Evolutionary conservation across 2,329 filamentous ascomycete genomes (phyloP).

Genomic region (Fusarium sterilihyphosum): DNA sequence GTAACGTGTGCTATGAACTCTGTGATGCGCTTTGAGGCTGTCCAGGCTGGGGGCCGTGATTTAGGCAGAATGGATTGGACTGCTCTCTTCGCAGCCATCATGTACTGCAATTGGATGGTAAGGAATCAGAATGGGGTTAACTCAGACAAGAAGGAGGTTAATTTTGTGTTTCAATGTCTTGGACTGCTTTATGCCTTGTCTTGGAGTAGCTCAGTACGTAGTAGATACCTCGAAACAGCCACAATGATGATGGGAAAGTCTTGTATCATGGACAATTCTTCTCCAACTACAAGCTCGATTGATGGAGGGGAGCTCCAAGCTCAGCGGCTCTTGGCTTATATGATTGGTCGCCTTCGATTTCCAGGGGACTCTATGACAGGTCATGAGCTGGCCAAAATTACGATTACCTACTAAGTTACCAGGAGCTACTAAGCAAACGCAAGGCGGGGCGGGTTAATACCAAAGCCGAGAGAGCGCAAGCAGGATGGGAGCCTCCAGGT

Average conservation of each 20-base stretch:
- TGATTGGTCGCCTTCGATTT: conserved; percentile 11
- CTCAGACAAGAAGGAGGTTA: background rate
- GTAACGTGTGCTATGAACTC: conserved; percentile 88
- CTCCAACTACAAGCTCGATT: background rate
- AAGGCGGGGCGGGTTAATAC: conserved; percentile 44
- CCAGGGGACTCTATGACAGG: conserved; percentile 12
- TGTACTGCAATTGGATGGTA: background rate
- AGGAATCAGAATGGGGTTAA: background rate
- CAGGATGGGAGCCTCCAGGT: conserved; percentile 36
- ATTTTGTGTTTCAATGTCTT: background rate
- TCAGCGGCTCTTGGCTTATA: background rate
- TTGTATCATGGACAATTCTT: background rate
- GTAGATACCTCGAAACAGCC: background rate
- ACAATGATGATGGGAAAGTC: background rate
- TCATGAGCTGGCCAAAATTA: conserved; percentile 12
- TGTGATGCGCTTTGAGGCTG: conserved; percentile 74
- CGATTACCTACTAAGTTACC: background rate
- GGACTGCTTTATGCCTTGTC: background rate
- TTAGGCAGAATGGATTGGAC: conserved; percentile 30
- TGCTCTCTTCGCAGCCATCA: conserved; percentile 20
- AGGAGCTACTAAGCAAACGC: background rate
- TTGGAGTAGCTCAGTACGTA: background rate
- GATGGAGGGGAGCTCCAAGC: conserved; percentile 6
- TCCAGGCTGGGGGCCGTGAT: conserved; percentile 64
- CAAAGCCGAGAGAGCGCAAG: conserved; percentile 30